Percentiles rank a stretch among this genome's conserved stretches.
phyloP scores from a whole-genome alignment of 345 rosid species.

The Balakata baccata region DNA sequence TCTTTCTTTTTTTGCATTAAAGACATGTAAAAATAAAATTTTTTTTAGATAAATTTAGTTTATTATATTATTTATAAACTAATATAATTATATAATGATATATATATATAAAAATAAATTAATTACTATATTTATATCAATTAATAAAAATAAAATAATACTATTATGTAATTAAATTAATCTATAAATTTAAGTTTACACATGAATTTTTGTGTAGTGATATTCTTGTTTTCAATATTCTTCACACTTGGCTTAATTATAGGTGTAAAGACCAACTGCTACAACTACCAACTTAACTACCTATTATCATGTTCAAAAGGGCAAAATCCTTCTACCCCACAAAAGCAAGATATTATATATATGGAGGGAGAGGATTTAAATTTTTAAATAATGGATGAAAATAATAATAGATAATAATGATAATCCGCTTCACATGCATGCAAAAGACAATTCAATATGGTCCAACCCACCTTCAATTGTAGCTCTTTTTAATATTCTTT shows the following conservation, averaged over 20 bases:
- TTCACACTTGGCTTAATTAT: neutral
- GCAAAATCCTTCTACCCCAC: neutral
- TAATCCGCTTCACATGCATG: slow-evolving; percentile 16
- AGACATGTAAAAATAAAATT: neutral
- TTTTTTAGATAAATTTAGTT: too few species aligned
- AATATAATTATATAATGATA: too few species aligned
- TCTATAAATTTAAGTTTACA: too few species aligned
- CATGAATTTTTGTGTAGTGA: too few species aligned
- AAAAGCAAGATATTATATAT: neutral
- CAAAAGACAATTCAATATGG: slow-evolving; percentile 13
- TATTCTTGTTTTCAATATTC: neutral
- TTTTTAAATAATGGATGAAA: neutral
- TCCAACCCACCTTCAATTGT: slow-evolving; percentile 14
- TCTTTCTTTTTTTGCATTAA: neutral
- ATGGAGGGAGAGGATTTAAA: neutral
- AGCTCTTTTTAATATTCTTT: neutral
- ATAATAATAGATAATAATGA: neutral
- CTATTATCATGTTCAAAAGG: slow-evolving; percentile 15
- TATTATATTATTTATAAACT: too few species aligned
- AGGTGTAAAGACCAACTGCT: slow-evolving; percentile 30
- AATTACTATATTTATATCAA: too few species aligned
- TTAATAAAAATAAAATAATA: too few species aligned
- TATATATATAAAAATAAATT: too few species aligned
- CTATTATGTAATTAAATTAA: too few species aligned
- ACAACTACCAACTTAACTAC: slow-evolving; percentile 35